A percentile compares a stretch with the other conserved stretches of the same genome.
These are phyloP conservation scores for Solanum bukasovii DNA, from an alignment of 257 asterid genomes.

Conservation along the genomic window DNA sequence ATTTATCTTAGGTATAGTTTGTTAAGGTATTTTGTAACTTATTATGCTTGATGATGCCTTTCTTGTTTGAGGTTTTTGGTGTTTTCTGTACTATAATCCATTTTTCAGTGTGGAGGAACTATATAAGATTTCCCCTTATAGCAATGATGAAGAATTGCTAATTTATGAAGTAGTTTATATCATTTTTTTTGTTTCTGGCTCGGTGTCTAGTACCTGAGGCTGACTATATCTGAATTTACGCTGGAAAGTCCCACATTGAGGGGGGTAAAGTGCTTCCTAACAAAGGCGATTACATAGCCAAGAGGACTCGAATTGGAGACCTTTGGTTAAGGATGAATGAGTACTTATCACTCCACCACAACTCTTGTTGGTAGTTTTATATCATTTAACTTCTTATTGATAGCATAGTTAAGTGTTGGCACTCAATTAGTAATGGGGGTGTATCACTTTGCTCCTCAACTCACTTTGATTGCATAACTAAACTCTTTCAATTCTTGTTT, in stretches of 20 bases:
- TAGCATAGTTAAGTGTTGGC: neutral
- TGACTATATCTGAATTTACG: no score
- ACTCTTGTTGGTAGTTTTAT: no score
- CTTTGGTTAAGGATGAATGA: no score
- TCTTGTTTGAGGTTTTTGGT: neutral
- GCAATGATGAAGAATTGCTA: neutral
- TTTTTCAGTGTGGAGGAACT: neutral
- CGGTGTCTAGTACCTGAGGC: no score
- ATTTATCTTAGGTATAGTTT: neutral
- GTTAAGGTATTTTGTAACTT: neutral
- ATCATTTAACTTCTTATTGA: neutral
- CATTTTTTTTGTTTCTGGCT: no score
- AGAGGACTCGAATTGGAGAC: no score
- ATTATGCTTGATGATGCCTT: neutral
- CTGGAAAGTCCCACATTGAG: no score
- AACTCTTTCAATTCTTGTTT: neutral
- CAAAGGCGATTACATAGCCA: no score
- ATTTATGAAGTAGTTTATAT: neutral
- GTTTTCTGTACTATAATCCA: neutral
- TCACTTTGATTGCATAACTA: neutral
- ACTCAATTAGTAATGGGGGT: neutral
- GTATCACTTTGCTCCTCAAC: neutral
- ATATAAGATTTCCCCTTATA: neutral
- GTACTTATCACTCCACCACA: no score
- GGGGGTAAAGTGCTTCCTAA: no score